Percentiles rank a stretch among this genome's conserved stretches.
Evolutionary conservation across 352 stramenopile genomes (phyloP).

Genomic region (Globisporangium spiculum): DNA sequence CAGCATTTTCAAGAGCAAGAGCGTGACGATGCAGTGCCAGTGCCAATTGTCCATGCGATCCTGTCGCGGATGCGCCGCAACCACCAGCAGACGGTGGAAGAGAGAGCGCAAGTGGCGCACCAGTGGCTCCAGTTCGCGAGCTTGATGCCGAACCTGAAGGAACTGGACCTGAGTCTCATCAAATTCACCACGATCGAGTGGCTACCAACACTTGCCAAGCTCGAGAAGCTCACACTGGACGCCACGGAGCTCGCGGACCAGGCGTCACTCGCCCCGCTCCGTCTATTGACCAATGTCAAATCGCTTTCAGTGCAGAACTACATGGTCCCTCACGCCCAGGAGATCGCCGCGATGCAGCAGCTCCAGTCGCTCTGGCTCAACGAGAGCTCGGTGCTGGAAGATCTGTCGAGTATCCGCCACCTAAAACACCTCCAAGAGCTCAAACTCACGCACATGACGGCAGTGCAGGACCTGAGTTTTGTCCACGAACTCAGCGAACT

Average conservation of each 20-base stretch:
- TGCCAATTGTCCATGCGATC: not conserved
- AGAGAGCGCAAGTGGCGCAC: not conserved
- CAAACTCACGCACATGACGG: not conserved
- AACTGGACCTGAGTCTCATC: conserved; percentile 1
- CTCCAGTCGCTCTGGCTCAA: conserved; percentile 3
- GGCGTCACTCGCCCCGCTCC: not conserved
- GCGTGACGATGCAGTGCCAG: not conserved
- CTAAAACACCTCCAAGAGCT: not conserved
- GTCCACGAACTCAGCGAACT: not conserved
- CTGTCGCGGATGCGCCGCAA: conserved; percentile 1
- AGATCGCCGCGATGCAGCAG: not conserved
- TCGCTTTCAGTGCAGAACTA: conserved; percentile 3
- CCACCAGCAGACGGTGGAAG: not conserved
- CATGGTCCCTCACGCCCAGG: not conserved
- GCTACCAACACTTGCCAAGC: not conserved
- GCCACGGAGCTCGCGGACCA: not conserved
- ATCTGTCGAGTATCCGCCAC: not conserved
- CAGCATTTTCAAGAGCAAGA: not conserved
- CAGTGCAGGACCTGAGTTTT: not conserved
- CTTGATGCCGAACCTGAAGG: not conserved
- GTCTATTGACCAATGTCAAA: not conserved
- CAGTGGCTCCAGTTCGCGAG: not conserved
- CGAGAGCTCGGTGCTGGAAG: not conserved
- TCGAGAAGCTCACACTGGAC: not conserved
- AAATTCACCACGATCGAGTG: conserved; percentile 4